Evolutionary conservation across 805 yeast species (phyloP), one percentile per base, ranked within the genome.

Genomic region (Kodamaea laetipori): DNA sequence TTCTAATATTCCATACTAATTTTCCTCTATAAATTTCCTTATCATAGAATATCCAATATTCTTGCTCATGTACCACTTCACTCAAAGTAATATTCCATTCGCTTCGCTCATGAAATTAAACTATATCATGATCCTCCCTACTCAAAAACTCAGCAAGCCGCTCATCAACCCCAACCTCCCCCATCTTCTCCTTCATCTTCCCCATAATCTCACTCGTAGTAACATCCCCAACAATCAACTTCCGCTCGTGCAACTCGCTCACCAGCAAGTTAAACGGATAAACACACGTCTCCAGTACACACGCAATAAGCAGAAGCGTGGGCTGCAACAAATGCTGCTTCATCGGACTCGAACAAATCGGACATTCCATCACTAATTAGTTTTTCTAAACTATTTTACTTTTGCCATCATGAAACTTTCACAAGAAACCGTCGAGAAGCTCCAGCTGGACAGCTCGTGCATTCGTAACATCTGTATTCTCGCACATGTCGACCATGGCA

Each of bases 401-500:
- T 43, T 37, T 35, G 39, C 38, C 42, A 31, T 39, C 36, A 37
- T 80, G 79, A 78, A 77, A 61, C 73, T 87, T 17, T 76, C 86
- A 2, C 73, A 84, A 4, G 83, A 80, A 30, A 81, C 82, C 23
- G 76, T 89, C 25, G 73, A 77, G 24, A 64, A 78, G 50, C 68
- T 90, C 13, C 97, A 92, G 62, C 73, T 73, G 51, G 78, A 84
- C 50, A 81, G 95, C 0, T 66, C 76, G 11, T 71, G 80, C 48
- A 81, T 92, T 23, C 75, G 99, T 48, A 94, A 94, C 64, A 88
- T 94, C 34, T 94, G 99, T 66, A 89, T 94, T 48, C 73, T 94
- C 39, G 99, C 99, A 0, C 99, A 94, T 65, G 99, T 94, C 17
- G 99, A 94, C 63, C 99, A 94, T 60, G 99, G 99, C 19, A 94